Evolutionary conservation across 2,329 filamentous ascomycete species (phyloP).

Genomic region (Chaetomium globosum): DNA sequence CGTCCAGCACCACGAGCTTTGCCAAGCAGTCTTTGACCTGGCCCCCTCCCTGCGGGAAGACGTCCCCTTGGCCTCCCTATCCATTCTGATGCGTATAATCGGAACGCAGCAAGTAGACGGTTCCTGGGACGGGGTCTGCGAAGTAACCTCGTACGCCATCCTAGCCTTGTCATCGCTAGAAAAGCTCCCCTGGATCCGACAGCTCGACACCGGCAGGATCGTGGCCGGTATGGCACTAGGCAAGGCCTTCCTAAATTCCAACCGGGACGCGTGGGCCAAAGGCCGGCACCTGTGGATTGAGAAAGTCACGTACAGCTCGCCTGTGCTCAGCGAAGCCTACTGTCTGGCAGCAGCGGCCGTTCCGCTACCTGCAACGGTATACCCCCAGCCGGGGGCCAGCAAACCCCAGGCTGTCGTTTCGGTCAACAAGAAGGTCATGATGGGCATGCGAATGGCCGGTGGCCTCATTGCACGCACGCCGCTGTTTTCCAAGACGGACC

Average conservation of each 20-base stretch:
- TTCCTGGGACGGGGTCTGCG: background rate
- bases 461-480: background rate
- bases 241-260: background rate
- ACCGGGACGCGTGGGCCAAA: background rate
- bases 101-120: background rate
- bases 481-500: background rate
- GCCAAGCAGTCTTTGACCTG: background rate
- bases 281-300: background rate
- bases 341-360: background rate
- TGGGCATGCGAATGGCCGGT: background rate
- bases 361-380: background rate
- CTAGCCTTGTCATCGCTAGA: background rate
- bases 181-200: background rate
- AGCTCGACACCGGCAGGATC: background rate
- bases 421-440: background rate
- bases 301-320: slow-evolving; percentile 1
- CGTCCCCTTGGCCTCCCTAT: background rate
- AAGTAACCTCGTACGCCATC: background rate
- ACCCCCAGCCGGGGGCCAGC: background rate
- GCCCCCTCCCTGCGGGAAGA: background rate
- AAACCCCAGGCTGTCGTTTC: background rate
- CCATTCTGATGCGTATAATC: background rate
- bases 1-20: background rate
- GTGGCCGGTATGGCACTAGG: background rate
- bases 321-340: background rate